Evolutionary conservation across 192 early-diverging fungal genomes (phyloP), one percentile per base, ranked within the genome.

Genomic region (Rhizophagus prolifer): DNA sequence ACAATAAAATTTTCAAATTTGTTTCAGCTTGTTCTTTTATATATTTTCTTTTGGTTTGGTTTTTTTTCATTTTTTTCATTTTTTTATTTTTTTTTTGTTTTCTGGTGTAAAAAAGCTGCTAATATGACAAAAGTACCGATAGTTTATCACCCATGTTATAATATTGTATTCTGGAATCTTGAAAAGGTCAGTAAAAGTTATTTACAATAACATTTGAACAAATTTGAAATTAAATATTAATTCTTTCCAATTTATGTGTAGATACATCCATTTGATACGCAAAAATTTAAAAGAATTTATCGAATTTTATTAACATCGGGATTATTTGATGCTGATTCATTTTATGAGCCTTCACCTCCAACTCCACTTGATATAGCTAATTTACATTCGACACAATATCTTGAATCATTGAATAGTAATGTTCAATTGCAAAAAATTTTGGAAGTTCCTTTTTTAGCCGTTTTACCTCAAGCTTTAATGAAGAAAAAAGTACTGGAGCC

Each of bases 201-300:
- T 16, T 70, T 47, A 14, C 2, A 2, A 28, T 54, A 23, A 19
- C 14, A 38, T 26, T 44, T 69, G 36, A 7, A 41, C 9, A 9
- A 41, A 9, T 41, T 41, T 41, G 1, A 9, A 41, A 44, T 9
- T 44, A 36, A n/a, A 34, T 69, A 46, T 36, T n/a, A 25, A 68
- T 68, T 5, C 30, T 41, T 23, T 31, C 28, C 23, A 30, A n/a
- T 69, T 36, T 23, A 34, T 23, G 19, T 44, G 6, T 16, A 73
- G 71, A 59, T 73, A n/a, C 71, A 73, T 36, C 71, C 71, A 21
- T 73, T 73, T 60, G 71, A 73, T 23, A 73, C 71, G 21, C 71
- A 73, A 73, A 73, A 73, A 73, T 73, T 34, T 54, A 73, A 73
- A 73, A 23, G 71, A 7, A 73, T 73, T 60, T 58, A 73, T 38